Percentiles rank a stretch among this genome's conserved stretches.
Conservation (phyloP, 768 basidiomycete species). For the Collybia sp. region DNA sequence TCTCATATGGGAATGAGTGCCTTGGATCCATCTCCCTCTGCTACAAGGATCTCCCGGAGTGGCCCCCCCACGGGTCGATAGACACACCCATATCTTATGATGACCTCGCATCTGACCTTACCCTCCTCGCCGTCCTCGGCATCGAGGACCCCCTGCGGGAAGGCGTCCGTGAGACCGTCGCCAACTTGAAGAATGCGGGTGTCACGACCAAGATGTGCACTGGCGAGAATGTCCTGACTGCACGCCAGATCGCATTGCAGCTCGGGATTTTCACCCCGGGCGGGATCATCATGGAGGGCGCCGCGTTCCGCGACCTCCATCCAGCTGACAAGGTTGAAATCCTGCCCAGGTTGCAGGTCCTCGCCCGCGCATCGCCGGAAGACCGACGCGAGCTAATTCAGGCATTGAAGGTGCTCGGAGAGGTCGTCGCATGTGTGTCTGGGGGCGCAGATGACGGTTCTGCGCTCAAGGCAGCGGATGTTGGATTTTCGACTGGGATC, state of each 20-base stretch:
- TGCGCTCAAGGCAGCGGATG: conserved; percentile 2
- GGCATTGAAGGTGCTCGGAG: conserved; percentile 57
- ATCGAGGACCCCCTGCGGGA: conserved; percentile 76
- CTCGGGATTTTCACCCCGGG: conserved; percentile 76
- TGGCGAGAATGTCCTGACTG: conserved; percentile 72
- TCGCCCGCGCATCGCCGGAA: conserved; percentile 76
- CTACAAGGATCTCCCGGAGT: conserved; percentile 63
- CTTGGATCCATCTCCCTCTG: conserved; percentile 74
- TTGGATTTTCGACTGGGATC: not conserved
- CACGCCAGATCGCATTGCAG: conserved; percentile 74
- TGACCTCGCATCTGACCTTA: conserved; percentile 52
- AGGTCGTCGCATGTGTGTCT: conserved; percentile 37
- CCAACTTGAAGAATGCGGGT: conserved; percentile 65
- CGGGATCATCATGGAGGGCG: conserved; percentile 81
- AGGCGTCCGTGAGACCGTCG: conserved; percentile 69
- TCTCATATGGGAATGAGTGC: conserved; percentile 66
- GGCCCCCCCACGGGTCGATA: conserved; percentile 49
- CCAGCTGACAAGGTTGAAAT: conserved; percentile 51
- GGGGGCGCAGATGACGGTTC: not conserved
- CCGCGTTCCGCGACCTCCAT: conserved; percentile 35
- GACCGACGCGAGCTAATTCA: conserved; percentile 76
- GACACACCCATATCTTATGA: conserved; percentile 42
- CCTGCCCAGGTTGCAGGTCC: conserved; percentile 70
- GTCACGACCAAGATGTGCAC: conserved; percentile 82
- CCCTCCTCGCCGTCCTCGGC: conserved; percentile 64